These are phyloP conservation scores for Pichia phayaonensis DNA, from an alignment of 805 yeast genomes.

Conservation along the genomic window DNA sequence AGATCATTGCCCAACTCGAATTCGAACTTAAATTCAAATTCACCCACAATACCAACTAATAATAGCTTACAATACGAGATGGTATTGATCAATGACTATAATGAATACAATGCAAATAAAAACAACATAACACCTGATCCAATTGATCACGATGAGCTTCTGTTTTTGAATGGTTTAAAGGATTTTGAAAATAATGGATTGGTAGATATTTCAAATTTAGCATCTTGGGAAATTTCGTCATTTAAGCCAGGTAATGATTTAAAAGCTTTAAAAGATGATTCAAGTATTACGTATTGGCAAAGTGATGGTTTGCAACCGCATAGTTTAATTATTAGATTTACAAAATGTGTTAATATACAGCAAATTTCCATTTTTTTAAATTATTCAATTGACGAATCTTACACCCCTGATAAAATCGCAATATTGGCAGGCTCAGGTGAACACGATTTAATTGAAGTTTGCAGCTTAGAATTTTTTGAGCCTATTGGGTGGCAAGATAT, in stretches of 20 bases:
- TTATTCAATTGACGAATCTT: constrained; percentile 73
- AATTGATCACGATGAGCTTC: constrained; percentile 12
- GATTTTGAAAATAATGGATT: constrained; percentile 52
- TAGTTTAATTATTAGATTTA: constrained; percentile 65
- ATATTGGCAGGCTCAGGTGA: constrained; percentile 72
- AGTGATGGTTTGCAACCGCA: constrained; percentile 93
- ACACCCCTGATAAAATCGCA: constrained; percentile 70
- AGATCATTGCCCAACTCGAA: neutral
- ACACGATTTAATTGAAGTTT: constrained; percentile 67
- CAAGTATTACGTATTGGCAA: constrained; percentile 81
- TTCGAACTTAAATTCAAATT: neutral
- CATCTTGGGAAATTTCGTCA: constrained; percentile 80
- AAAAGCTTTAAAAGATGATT: constrained; percentile 62
- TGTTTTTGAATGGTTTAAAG: constrained; percentile 35
- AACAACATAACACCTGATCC: neutral
- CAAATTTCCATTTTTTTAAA: constrained; percentile 68
- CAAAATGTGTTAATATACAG: constrained; percentile 64
- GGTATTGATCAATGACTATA: neutral
- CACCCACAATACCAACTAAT: neutral
- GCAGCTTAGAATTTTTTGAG: constrained; percentile 47
- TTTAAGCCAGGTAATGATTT: constrained; percentile 66
- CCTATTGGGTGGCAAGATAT: constrained; percentile 78
- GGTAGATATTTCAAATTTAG: constrained; percentile 71
- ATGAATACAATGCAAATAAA: neutral
- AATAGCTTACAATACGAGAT: neutral